Evolutionary conservation across 768 basidiomycete genomes (phyloP), one percentile per base, ranked within the genome.

Genomic region (Naganishia onofrii): DNA sequence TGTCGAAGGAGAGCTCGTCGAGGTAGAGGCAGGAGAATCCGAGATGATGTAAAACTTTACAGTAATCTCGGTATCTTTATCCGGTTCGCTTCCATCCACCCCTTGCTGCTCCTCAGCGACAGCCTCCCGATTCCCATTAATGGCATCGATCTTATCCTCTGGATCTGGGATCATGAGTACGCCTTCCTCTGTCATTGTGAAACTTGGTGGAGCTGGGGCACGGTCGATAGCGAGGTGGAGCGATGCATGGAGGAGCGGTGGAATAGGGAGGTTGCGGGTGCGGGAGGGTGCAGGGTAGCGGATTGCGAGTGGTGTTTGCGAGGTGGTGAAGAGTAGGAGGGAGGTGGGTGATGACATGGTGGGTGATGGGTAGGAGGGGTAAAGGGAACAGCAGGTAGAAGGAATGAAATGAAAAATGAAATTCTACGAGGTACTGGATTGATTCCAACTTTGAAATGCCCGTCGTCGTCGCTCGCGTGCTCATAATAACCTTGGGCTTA

Each of bases 161-260:
- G 63, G 67, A 31, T 72, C 57, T 15, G 70, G 66, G 38, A 71
- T 55, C 63, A 70, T 70, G 46, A 66, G 51, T 13, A 67, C 66
- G 19, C 51, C 66, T 29, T 68, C 70, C 4, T 46, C 55, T 23
- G 46, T 68, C 52, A 67, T 10, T 31, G 58, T 68, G n/a, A 56
- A 60, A 34, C 70, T 71, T 1, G 75, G 71, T 19, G 74, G 55
- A 42, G 48, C 48, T 3, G 48, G 48, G 0, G 75, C 68, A 2
- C 63, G 66, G 51, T 80, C 79, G 12, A 80, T 69, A 2, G 77
- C 74, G 26, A 67, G 65, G 64, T 80, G 79, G 10, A 80, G 72
- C 29, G 77, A 65, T 13, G 77, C 74, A 68, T 80, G 79, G 12
- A 80, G 66, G 21, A 80, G 67, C 3, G 78, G 70, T 2, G 79